Evolutionary conservation across 176 grass and related monocot genomes (phyloP).

Genomic region (Aegilops sharonensis): DNA sequence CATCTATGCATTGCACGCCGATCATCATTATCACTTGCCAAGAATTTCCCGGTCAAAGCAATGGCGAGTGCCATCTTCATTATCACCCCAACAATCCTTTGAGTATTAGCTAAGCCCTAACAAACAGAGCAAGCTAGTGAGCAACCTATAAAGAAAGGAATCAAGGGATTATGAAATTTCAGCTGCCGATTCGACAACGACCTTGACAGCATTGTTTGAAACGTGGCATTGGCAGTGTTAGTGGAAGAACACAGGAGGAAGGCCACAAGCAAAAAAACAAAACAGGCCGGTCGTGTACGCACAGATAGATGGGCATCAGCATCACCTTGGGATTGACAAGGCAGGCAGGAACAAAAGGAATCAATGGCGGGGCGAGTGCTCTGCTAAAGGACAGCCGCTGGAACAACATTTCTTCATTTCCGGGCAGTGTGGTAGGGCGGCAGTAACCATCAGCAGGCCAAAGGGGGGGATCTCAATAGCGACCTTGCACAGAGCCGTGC

Average conservation of each 20-base stretch:
- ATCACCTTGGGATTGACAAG: conserved; percentile 41
- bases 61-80: conserved; percentile 28
- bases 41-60: conserved; percentile 14
- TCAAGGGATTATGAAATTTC: conserved; percentile 19
- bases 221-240: conserved; percentile 10
- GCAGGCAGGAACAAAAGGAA: conserved; percentile 47
- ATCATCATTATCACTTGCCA: conserved; percentile 13
- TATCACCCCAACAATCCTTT: background rate
- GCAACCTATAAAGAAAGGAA: conserved; percentile 1
- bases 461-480: conserved; percentile 49
- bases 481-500: conserved; percentile 37
- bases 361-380: conserved; percentile 29
- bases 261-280: conserved; percentile 36
- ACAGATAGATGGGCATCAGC: background rate
- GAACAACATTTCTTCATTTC: conserved; percentile 33
- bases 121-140: conserved; percentile 39
- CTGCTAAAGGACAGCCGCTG: conserved; percentile 26
- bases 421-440: background rate
- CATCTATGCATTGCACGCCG: background rate
- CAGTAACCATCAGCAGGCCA: conserved; percentile 26
- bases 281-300: conserved; percentile 19
- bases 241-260: conserved; percentile 36
- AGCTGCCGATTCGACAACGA: conserved; percentile 22
- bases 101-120: conserved; percentile 21
- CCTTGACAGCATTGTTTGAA: background rate